Percentiles rank a stretch among this genome's conserved stretches.
phyloP scores from a whole-genome alignment of 306 rosid genomes.

The Cucumis hystrix region DNA sequence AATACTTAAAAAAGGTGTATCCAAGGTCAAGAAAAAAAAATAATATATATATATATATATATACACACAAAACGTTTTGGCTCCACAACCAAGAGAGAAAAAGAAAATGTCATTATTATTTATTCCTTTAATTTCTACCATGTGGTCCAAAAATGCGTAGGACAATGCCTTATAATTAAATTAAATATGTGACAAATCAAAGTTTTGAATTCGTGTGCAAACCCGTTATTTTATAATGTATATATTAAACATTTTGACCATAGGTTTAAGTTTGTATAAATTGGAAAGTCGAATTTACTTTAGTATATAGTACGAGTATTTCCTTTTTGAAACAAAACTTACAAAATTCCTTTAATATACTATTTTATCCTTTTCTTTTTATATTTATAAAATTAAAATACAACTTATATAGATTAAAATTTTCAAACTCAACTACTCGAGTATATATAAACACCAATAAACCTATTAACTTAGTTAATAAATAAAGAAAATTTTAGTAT shows the following conservation, averaged over 20 bases:
- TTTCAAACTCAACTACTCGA: neutral
- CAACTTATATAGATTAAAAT: neutral
- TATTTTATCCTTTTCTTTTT: neutral
- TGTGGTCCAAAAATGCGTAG: neutral
- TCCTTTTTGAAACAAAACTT: neutral
- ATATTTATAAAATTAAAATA: neutral
- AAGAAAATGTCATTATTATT: neutral
- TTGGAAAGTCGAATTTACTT: neutral
- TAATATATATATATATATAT: neutral
- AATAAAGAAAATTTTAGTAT: no score
- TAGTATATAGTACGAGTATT: neutral
- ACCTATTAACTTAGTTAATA: no score
- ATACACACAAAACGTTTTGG: neutral
- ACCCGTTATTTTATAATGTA: neutral
- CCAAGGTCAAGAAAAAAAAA: neutral
- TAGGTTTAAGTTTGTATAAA: neutral
- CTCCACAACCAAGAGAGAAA: slow-evolving; percentile 1
- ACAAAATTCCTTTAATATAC: neutral
- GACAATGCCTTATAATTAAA: neutral
- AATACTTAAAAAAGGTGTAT: neutral
- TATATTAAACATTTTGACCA: neutral
- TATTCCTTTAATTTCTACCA: neutral
- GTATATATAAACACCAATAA: no score
- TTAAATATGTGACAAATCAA: neutral
- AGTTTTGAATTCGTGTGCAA: neutral